Conservation (phyloP, 257 asterid species). For the Nicotiana benthamiana region DNA sequence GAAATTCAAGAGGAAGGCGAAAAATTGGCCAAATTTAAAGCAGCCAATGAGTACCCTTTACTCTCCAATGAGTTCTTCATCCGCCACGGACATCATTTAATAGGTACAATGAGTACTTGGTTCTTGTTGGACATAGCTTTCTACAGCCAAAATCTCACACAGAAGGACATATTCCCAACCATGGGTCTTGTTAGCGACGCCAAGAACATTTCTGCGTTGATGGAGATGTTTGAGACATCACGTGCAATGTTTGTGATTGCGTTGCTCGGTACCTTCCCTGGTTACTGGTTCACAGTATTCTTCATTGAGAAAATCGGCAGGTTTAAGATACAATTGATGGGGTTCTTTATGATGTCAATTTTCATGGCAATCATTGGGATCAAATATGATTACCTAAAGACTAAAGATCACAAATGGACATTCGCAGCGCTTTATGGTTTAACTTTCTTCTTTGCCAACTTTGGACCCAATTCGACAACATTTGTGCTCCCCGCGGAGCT, state of each 20-base stretch:
- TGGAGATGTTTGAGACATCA: conserved; percentile 21
- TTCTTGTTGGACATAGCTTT: conserved; percentile 36
- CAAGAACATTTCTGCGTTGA: conserved; percentile 21
- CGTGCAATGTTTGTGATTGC: conserved; percentile 1
- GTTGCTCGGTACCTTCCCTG: not conserved
- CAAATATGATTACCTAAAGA: not conserved
- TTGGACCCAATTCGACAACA: not conserved
- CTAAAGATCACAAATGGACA: not conserved
- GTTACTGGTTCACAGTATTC: conserved; percentile 5
- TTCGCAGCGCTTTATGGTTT: conserved; percentile 5
- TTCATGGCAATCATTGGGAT: conserved; percentile 1
- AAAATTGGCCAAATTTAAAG: conserved; percentile 14
- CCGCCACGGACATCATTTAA: conserved; percentile 39
- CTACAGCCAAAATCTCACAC: conserved; percentile 39
- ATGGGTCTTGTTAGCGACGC: conserved; percentile 30
- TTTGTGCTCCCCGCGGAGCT: conserved; percentile 6
- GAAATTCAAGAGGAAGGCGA: conserved; percentile 53
- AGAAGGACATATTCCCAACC: conserved; percentile 33
- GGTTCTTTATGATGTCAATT: conserved; percentile 3
- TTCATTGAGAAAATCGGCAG: not conserved
- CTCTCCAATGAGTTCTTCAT: conserved; percentile 23
- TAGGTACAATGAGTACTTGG: conserved; percentile 34
- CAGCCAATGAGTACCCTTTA: conserved; percentile 28
- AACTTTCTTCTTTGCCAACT: conserved; percentile 6
- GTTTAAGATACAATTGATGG: conserved; percentile 15